Conservation (phyloP, 495 filamentous ascomycete genomes). For the Pseudotulostoma volvatum region DNA sequence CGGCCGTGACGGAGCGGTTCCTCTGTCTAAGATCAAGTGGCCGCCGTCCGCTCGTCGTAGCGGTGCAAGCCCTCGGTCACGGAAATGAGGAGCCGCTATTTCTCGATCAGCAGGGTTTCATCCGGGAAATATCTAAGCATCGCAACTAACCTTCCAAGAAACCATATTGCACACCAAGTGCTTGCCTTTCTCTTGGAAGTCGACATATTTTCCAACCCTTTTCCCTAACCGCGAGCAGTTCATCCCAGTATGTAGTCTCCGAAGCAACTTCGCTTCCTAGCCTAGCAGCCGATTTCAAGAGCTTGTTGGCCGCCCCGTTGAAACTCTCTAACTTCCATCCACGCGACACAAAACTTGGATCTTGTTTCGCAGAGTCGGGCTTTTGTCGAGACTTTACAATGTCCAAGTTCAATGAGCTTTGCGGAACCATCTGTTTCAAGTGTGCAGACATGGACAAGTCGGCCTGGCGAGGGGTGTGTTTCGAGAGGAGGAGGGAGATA, state of each 20-base stretch:
- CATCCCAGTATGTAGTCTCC: conserved; percentile 78
- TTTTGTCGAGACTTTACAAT: conserved; percentile 41
- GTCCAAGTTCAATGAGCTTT: conserved; percentile 63
- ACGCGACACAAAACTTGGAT: conserved; percentile 42
- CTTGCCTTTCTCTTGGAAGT: conserved; percentile 53
- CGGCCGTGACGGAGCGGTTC: conserved; percentile 36
- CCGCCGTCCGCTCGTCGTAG: conserved; percentile 62
- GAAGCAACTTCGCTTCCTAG: conserved; percentile 58
- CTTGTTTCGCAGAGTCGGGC: conserved; percentile 32
- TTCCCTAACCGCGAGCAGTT: conserved; percentile 62
- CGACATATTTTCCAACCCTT: conserved; percentile 72
- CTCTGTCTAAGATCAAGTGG: conserved; percentile 54
- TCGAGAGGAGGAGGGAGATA: conserved; percentile 68
- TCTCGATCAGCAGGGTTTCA: too few species aligned
- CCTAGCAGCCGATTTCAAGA: conserved; percentile 54
- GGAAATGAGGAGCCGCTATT: conserved; percentile 54
- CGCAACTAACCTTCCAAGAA: conserved; percentile 52
- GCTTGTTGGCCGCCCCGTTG: conserved; percentile 52
- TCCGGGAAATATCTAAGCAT: too few species aligned
- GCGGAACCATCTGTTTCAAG: conserved; percentile 50
- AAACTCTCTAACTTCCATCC: conserved; percentile 68
- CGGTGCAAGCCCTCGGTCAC: conserved; percentile 59
- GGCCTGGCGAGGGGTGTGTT: conserved; percentile 51
- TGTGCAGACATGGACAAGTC: conserved; percentile 48
- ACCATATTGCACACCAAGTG: conserved; percentile 73